Evolutionary conservation across 2,329 filamentous ascomycete species (phyloP), one percentile per base, ranked within the genome.

Genomic region (Penicillium sp.): DNA sequence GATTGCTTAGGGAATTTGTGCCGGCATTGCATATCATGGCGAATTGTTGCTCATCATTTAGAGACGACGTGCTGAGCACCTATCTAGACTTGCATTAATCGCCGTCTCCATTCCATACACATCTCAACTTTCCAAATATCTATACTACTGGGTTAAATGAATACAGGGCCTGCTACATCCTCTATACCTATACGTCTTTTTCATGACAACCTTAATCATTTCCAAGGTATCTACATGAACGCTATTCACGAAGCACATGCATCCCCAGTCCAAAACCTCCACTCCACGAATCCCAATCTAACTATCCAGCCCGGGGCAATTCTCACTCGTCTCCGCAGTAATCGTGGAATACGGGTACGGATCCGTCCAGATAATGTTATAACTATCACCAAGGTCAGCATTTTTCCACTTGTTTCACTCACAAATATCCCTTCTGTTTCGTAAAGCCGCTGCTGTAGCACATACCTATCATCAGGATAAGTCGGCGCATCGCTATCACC

Each of bases 291-390:
- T 46, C 9, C n/a, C 2, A n/a, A 49, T 41, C 49, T 61, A 63
- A 10, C 14, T 59, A 62, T 86, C 84, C 58, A 87, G 66, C 0
- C 83, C 84, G 0, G 83, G 78, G 57, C 85, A 87, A 50, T 79
- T 69, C 72, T 87, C 84, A 6, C 79, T 82, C 0, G 78, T 80
- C 27, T 75, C 70, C 0, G 71, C 66, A 0, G 78, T 79, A 51
- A 87, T 80, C 16, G 70, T 61, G 1, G 64, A 71, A 66, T 86
- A 87, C 4, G 80, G 77, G 2, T 74, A 74, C 3, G 83, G 82
- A 62, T 83, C 78, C 0, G 81, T 84, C 85, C 85, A 87, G 60
- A 87, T 86, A 16, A 85, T 63, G 64, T 87, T 76, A 53, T 76
- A 87, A 10, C 66, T 68, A 53, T 13, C 18, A 40, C 1, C 19